These are phyloP conservation scores for Yarrowia osloensis DNA, from an alignment of 805 yeast species.

Conservation along the genomic window DNA sequence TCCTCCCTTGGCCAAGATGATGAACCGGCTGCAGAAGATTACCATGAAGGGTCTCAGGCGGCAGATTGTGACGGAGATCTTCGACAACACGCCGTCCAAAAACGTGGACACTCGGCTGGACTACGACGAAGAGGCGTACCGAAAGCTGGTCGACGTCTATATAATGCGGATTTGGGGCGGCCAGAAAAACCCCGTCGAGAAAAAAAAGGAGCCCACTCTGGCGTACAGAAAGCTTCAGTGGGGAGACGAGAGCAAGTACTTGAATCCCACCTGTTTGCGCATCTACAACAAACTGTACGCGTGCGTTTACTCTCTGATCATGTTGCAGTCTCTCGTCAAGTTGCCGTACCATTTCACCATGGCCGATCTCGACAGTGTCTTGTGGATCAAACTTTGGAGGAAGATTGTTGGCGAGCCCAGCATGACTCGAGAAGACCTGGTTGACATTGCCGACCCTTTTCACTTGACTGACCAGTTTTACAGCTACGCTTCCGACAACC, in stretches of 20 bases:
- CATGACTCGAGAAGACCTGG: not conserved
- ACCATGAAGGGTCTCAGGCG: not conserved
- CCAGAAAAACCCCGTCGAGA: not conserved
- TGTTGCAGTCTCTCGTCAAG: not conserved
- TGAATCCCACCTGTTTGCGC: not conserved
- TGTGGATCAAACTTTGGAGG: not conserved
- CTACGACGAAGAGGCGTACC: not conserved
- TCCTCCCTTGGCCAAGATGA: not conserved
- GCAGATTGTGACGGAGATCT: not conserved
- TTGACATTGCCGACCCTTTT: not conserved
- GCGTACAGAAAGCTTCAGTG: not conserved
- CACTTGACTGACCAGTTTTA: constrained; percentile 9
- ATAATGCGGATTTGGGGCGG: not conserved
- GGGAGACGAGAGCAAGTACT: not conserved
- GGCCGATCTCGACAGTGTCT: not conserved
- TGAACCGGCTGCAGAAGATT: not conserved
- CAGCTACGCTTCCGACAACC: not conserved
- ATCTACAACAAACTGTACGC: constrained; percentile 10
- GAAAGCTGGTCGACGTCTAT: not conserved
- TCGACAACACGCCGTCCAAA: not conserved
- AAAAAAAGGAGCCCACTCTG: not conserved
- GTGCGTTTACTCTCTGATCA: not conserved
- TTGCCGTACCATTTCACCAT: not conserved
- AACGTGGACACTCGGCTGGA: not conserved
- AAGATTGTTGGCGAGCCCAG: not conserved